phyloP scores from a whole-genome alignment of 345 rosid genomes.

The thale cress (Arabidopsis thaliana) region TAIR10.1 NC_003071.7:10483501-10484000 shows the following conservation, averaged over 20 bases:
- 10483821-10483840: not conserved
- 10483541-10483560: not conserved
- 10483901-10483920: conserved; percentile 6
- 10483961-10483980: not conserved
- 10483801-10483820: not conserved
- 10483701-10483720: conserved; percentile 25
- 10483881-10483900: conserved; percentile 7
- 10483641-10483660: not conserved
- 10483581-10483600: conserved; percentile 5
- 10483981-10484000: not conserved
- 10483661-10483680: not conserved
- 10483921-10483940: not conserved
- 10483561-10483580: not conserved
- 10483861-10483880: conserved; percentile 22
- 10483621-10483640: conserved; percentile 18
- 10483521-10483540: not conserved
- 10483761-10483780: not conserved
- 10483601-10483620: conserved; percentile 27
- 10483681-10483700: not conserved
- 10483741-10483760: conserved; percentile 29
- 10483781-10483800: not conserved
- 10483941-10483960: not conserved
- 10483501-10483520: not conserved
- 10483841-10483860: conserved; percentile 4
- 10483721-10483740: conserved; percentile 21